Evolutionary conservation across 352 stramenopile species (phyloP).

Genomic region (Pythium aristosporum): DNA sequence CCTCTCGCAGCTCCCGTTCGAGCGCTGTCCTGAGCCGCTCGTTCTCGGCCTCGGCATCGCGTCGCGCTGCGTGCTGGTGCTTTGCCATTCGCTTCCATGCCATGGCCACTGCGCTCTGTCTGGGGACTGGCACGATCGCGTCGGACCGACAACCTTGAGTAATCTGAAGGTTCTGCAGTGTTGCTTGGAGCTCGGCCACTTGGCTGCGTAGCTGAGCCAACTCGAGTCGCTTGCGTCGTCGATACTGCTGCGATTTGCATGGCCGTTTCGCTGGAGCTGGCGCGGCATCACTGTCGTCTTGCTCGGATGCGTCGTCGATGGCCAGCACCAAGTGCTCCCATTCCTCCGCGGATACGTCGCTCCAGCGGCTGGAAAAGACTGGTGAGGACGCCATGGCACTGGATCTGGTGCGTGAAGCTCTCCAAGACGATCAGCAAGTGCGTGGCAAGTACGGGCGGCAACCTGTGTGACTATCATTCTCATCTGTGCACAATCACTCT

Average conservation of each 20-base stretch:
- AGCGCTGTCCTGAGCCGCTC: neutral
- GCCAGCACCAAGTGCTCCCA: neutral
- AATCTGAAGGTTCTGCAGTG: neutral
- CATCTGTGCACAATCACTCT: neutral
- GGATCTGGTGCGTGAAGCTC: too few species aligned
- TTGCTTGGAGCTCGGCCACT: neutral
- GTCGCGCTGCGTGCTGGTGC: neutral
- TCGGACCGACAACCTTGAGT: neutral
- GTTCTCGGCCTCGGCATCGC: neutral
- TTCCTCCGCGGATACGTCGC: neutral
- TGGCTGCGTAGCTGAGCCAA: neutral
- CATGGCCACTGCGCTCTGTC: neutral
- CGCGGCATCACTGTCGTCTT: neutral
- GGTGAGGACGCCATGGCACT: neutral
- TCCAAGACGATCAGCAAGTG: too few species aligned
- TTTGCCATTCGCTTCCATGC: neutral
- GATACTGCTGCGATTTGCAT: neutral
- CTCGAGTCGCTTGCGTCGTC: constrained; percentile 1
- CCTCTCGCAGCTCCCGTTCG: neutral
- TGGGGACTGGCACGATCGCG: too few species aligned
- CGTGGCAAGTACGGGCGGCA: too few species aligned
- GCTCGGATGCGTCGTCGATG: neutral
- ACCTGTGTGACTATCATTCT: too few species aligned
- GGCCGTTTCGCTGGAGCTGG: neutral
- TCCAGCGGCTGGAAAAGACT: neutral